A percentile compares a stretch with the other conserved stretches of the same genome.
Evolutionary conservation across 805 yeast genomes (phyloP).

Genomic region (Candida sanyiensis): DNA sequence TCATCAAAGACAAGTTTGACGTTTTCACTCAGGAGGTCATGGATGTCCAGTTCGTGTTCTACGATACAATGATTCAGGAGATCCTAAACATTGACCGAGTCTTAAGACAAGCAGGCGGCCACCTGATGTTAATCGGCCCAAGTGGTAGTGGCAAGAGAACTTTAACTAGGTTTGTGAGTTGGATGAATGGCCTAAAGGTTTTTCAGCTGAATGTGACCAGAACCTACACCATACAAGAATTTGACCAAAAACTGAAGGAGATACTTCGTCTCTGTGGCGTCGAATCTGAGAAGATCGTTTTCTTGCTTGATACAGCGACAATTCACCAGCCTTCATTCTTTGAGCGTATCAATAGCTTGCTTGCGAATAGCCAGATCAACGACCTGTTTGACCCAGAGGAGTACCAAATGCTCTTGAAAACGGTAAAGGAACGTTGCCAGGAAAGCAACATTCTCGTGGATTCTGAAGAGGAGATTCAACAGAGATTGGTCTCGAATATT

Average conservation of each 20-base stretch:
- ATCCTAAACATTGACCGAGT: conserved; percentile 77
- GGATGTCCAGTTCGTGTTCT: conserved; percentile 53
- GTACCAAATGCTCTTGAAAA: conserved; percentile 40
- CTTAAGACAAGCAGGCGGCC: conserved; percentile 82
- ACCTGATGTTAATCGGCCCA: conserved; percentile 77
- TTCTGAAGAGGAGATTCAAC: conserved; percentile 60
- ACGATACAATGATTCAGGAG: conserved; percentile 69
- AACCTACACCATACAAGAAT: conserved; percentile 52
- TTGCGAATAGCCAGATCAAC: conserved; percentile 90
- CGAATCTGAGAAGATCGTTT: conserved; percentile 57
- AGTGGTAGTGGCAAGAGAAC: conserved; percentile 80
- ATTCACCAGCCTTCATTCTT: conserved; percentile 71
- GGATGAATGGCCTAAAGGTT: conserved; percentile 77
- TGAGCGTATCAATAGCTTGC: conserved; percentile 87
- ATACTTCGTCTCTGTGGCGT: conserved; percentile 46
- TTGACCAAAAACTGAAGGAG: conserved; percentile 57
- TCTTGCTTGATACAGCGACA: conserved; percentile 76
- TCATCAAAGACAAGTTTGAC: conserved; percentile 56
- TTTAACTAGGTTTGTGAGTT: conserved; percentile 73
- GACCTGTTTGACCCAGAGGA: conserved; percentile 83
- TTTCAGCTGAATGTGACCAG: conserved; percentile 52
- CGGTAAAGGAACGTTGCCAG: conserved; percentile 52
- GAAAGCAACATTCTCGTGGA: conserved; percentile 60
- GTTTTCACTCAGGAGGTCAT: conserved; percentile 77
- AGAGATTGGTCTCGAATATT: conserved; percentile 69